A percentile compares a stretch with the other conserved stretches of the same genome.
phyloP scores from a whole-genome alignment of 164 flowering plant species.

The Paratinospora sagittata region DNA sequence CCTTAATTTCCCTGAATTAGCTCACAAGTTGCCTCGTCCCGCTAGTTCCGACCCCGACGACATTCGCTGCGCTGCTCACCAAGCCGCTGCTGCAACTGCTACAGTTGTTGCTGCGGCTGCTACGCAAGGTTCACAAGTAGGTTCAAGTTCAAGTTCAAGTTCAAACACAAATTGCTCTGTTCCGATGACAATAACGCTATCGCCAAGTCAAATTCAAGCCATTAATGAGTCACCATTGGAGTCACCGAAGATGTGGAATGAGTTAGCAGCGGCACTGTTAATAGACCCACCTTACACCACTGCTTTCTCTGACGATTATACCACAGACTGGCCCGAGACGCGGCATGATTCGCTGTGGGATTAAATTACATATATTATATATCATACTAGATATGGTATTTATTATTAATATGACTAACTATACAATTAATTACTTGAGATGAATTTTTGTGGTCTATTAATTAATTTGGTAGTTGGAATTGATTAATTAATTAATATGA shows the following conservation, averaged over 20 bases:
- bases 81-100: slow-evolving; percentile 15
- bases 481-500: no score
- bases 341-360: slow-evolving; percentile 38
- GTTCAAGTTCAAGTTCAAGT: not conserved
- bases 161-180: no score
- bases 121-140: not conserved
- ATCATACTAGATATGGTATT: no score
- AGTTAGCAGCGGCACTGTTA: slow-evolving; percentile 23
- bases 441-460: no score
- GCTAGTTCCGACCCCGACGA: slow-evolving; percentile 29
- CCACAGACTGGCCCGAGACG: slow-evolving; percentile 23
- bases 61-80: slow-evolving; percentile 34
- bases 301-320: slow-evolving; percentile 1
- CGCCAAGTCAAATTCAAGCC: slow-evolving; percentile 47
- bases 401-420: slow-evolving; percentile 5
- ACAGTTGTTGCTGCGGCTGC: not conserved
- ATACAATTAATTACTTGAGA: no score
- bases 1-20: slow-evolving; percentile 48
- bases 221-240: slow-evolving; percentile 59
- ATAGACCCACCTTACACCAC: slow-evolving; percentile 7
- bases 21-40: slow-evolving; percentile 31
- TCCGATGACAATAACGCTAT: slow-evolving; percentile 34
- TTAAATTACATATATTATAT: no score
- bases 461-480: no score
- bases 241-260: slow-evolving; percentile 60